Evolutionary conservation across 2,329 filamentous ascomycete genomes (phyloP).

Genomic region (Bertia moriformis): DNA sequence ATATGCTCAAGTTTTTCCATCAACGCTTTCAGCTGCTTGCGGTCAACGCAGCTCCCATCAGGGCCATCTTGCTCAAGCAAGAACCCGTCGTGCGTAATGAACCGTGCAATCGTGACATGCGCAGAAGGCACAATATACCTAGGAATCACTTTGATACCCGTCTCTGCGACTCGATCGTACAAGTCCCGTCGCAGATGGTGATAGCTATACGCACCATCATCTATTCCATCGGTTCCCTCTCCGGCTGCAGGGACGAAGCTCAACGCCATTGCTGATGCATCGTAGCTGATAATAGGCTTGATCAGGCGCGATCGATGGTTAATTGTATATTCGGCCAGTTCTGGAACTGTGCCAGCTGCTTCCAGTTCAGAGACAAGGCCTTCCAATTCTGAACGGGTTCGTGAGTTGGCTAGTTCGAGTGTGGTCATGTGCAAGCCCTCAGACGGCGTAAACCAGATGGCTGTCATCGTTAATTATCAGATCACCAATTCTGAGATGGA

Average conservation of each 20-base stretch:
- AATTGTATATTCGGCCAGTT: background rate
- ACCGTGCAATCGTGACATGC: constrained; percentile 1
- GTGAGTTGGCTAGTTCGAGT: background rate
- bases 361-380: background rate
- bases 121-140: background rate
- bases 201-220: background rate
- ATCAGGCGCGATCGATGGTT: background rate
- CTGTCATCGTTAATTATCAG: background rate
- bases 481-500: too few species aligned
- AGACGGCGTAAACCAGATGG: background rate
- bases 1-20: background rate
- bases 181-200: constrained; percentile 1
- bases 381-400: background rate
- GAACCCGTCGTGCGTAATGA: background rate
- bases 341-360: background rate
- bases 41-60: background rate
- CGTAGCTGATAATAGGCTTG: background rate
- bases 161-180: background rate
- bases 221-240: background rate
- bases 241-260: background rate
- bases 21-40: background rate
- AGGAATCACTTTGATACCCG: background rate
- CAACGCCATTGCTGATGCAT: background rate
- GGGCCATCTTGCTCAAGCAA: background rate
- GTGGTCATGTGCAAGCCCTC: background rate